Conservation (phyloP, 83 land plant genomes). For the Thuja plicata region DNA sequence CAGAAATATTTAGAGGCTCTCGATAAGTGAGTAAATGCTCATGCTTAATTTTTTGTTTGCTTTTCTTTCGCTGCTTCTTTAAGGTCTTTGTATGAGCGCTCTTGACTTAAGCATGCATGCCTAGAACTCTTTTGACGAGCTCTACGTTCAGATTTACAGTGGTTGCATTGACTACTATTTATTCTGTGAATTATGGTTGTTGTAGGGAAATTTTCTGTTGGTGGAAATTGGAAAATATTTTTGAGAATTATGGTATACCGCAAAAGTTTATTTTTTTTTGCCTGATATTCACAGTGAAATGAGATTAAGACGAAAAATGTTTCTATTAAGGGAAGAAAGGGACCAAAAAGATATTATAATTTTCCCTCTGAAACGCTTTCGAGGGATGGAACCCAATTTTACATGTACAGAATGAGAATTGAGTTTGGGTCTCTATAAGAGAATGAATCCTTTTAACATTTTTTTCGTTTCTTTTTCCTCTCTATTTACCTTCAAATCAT, state of each 20-base stretch:
- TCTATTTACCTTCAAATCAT: no score
- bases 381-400: no score
- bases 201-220: neutral
- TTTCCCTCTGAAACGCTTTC: neutral
- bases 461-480: no score
- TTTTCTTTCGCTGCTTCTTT: neutral
- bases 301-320: no score
- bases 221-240: neutral
- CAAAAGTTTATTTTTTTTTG: no score
- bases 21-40: slow-evolving; percentile 48
- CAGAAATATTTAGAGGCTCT: slow-evolving; percentile 90
- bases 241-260: neutral
- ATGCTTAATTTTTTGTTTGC: no score
- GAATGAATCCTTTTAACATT: neutral
- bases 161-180: neutral
- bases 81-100: neutral
- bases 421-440: neutral
- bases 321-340: neutral
- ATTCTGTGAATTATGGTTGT: neutral
- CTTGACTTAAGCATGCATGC: neutral
- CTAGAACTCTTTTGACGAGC: neutral
- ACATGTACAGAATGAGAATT: neutral
- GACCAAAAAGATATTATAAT: no score
- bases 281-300: no score
- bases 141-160: neutral